These are phyloP conservation scores for Suillus cothurnatus DNA, from an alignment of 768 basidiomycete genomes.

Conservation along the genomic window DNA sequence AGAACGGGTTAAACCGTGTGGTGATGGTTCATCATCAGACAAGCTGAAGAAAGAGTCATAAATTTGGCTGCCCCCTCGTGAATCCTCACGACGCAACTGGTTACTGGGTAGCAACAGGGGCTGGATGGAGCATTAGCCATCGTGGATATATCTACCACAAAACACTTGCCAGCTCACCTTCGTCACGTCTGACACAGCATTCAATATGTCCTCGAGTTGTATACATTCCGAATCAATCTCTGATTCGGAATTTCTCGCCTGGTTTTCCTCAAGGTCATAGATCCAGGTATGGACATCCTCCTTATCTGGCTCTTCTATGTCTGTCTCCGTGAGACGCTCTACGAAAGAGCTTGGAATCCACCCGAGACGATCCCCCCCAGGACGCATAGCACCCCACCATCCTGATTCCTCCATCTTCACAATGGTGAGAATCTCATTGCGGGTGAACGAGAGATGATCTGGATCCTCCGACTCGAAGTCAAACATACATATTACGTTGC, in stretches of 20 bases:
- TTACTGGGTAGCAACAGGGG: background rate
- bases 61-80: background rate
- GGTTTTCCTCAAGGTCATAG: constrained; percentile 51
- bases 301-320: background rate
- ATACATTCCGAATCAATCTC: background rate
- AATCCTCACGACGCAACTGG: background rate
- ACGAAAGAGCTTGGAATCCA: constrained; percentile 83
- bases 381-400: constrained; percentile 80
- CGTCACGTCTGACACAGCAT: background rate
- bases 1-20: constrained; percentile 4
- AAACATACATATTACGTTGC: constrained; percentile 57
- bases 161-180: background rate
- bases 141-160: background rate
- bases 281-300: constrained; percentile 17
- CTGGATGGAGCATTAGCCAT: background rate
- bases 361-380: constrained; percentile 54
- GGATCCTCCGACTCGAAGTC: constrained; percentile 67
- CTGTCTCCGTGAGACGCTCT: constrained; percentile 39
- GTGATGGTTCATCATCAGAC: constrained; percentile 13
- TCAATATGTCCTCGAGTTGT: background rate
- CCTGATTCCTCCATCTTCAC: constrained; percentile 71
- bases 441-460: constrained; percentile 61
- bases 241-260: constrained; percentile 35
- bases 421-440: constrained; percentile 68
- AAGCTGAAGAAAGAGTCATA: constrained; percentile 14